Evolutionary conservation across 164 flowering plant species (phyloP).

Genomic region (Pachysandra terminalis): DNA sequence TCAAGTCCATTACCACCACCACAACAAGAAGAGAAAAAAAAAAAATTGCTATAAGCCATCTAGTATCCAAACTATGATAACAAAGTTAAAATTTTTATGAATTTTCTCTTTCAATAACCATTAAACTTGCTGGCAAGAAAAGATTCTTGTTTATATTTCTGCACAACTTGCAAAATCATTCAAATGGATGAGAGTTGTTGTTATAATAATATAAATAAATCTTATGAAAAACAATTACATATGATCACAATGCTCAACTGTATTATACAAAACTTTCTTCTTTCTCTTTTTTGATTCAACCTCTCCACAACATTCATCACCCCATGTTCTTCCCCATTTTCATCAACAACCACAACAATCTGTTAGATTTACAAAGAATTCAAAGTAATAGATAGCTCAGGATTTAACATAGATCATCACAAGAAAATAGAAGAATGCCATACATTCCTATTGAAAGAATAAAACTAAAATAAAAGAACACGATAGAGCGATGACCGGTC

Average conservation of each 20-base stretch:
- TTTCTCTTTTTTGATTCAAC: not conserved
- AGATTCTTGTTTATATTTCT: not conserved
- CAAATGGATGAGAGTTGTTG: not conserved
- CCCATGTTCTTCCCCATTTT: not conserved
- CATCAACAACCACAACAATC: not conserved
- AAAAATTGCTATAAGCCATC: not conserved
- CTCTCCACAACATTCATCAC: not conserved
- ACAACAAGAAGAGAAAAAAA: no score
- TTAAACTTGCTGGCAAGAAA: not conserved
- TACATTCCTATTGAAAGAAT: not conserved
- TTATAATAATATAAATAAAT: conserved; percentile 3
- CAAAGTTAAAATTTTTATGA: no score
- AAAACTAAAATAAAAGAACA: not conserved
- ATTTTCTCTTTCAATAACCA: not conserved
- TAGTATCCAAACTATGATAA: not conserved
- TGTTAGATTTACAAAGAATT: conserved; percentile 8
- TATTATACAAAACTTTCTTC: conserved; percentile 7
- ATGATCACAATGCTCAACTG: conserved; percentile 2
- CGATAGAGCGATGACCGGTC: not conserved
- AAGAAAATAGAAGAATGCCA: conserved; percentile 3
- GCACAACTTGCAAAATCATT: conserved; percentile 1
- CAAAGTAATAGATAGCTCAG: not conserved
- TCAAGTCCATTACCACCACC: no score
- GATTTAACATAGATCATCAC: not conserved
- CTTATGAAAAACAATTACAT: not conserved